phyloP scores from a whole-genome alignment of 2,329 filamentous ascomycete species.

The Aspergillus novoparasiticus region DNA sequence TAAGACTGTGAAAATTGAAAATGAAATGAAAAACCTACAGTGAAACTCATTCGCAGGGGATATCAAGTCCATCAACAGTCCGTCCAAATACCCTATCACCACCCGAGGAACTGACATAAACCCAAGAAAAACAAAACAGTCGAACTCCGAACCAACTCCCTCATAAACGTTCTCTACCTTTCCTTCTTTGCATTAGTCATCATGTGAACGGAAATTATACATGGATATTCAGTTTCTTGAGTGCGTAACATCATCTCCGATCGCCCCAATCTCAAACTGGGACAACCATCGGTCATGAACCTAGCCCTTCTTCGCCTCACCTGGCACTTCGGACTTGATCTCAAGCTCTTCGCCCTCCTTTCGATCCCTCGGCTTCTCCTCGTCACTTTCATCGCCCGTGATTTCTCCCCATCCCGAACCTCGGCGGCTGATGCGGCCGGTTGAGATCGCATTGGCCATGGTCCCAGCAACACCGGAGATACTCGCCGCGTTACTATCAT shows the following conservation, averaged over 20 bases:
- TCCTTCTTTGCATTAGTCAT: not conserved
- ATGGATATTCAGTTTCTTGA: not conserved
- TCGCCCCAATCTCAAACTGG: not conserved
- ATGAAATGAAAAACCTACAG: conserved; percentile 12
- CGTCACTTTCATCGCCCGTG: conserved; percentile 39
- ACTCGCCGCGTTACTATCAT: conserved; percentile 80
- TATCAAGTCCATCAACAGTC: not conserved
- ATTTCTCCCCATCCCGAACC: conserved; percentile 51
- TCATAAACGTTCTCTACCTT: not conserved
- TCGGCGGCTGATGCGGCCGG: conserved; percentile 44
- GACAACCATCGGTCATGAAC: not conserved
- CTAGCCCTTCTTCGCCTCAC: not conserved
- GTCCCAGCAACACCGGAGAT: conserved; percentile 58
- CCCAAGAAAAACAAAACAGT: not conserved
- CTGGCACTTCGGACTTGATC: not conserved
- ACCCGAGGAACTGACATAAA: not conserved
- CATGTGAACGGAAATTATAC: conserved; percentile 2
- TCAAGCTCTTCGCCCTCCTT: conserved; percentile 8
- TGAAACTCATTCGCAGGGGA: conserved; percentile 11
- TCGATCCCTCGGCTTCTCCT: conserved; percentile 27
- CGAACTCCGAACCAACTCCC: not conserved
- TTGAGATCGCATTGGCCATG: conserved; percentile 31
- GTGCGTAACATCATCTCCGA: conserved; percentile 4
- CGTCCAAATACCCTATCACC: not conserved
- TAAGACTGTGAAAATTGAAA: not conserved